Evolutionary conservation across 129 eudicot genomes (phyloP).

Genomic region (Escallonia rubra): DNA sequence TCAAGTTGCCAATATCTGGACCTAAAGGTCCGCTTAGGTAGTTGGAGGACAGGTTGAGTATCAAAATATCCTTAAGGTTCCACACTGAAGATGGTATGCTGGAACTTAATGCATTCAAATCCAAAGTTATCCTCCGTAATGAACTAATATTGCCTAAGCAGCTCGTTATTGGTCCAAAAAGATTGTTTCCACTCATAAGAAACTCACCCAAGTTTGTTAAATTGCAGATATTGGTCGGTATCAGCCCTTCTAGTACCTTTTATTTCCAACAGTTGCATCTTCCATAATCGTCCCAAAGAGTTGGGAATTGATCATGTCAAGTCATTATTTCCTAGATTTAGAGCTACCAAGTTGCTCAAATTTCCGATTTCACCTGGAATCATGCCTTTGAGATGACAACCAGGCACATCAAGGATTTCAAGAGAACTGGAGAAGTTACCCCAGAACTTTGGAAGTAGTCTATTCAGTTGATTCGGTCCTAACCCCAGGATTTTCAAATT

Average conservation of each 20-base stretch:
- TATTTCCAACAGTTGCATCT: slow-evolving; percentile 20
- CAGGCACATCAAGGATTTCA: slow-evolving; percentile 14
- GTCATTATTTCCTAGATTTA: slow-evolving; percentile 25
- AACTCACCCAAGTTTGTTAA: slow-evolving; percentile 13
- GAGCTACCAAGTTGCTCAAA: slow-evolving; percentile 13
- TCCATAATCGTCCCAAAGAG: slow-evolving; percentile 13
- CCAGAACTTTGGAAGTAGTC: slow-evolving; percentile 22
- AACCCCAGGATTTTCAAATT: slow-evolving; percentile 12
- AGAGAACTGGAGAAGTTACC: slow-evolving; percentile 33
- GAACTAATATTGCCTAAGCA: slow-evolving; percentile 34
- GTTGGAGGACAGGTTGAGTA: slow-evolving; percentile 29
- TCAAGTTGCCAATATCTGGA: slow-evolving; percentile 24
- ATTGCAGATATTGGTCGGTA: slow-evolving; percentile 24
- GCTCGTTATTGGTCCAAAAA: slow-evolving; percentile 30
- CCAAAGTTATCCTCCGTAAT: slow-evolving; percentile 24
- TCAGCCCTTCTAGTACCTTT: slow-evolving; percentile 20
- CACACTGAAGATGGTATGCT: slow-evolving; percentile 26
- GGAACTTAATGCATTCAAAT: slow-evolving; percentile 24
- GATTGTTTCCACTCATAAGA: slow-evolving; percentile 17
- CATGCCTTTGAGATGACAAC: slow-evolving; percentile 19
- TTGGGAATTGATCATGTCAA: slow-evolving; percentile 31
- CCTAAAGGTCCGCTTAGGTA: slow-evolving; percentile 17
- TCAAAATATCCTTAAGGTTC: slow-evolving; percentile 16
- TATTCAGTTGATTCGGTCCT: slow-evolving; percentile 21
- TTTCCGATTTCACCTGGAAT: slow-evolving; percentile 40